phyloP scores from a whole-genome alignment of 148 eudicot species.

The Salicornia ramosissima region DNA sequence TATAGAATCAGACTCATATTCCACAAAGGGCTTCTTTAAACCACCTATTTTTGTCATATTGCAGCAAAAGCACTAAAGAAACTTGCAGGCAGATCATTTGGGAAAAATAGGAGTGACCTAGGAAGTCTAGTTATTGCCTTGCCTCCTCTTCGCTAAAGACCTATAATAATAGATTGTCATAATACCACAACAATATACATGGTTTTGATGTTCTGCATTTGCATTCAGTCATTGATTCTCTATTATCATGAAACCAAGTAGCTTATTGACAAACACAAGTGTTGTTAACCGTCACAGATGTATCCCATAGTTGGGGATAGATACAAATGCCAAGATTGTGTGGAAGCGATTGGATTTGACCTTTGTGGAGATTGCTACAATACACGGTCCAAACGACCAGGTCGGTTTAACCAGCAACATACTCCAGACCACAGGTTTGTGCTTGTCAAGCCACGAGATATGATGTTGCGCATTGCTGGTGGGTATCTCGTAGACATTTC shows the following conservation, averaged over 20 bases:
- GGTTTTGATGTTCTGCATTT: neutral
- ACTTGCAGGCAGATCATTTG: neutral
- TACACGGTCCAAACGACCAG: slow-evolving; percentile 59
- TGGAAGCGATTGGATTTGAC: slow-evolving; percentile 61
- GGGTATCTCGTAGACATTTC: slow-evolving; percentile 27
- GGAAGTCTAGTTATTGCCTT: neutral
- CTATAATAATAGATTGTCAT: too few species aligned
- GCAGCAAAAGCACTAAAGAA: neutral
- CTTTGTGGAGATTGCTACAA: slow-evolving; percentile 74
- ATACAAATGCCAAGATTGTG: slow-evolving; percentile 64
- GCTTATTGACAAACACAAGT: slow-evolving; percentile 5
- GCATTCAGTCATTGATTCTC: neutral
- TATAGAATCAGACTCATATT: neutral
- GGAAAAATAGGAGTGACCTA: neutral
- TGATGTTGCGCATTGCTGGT: slow-evolving; percentile 28
- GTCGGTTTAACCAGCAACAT: slow-evolving; percentile 81
- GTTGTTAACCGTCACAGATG: slow-evolving; percentile 39
- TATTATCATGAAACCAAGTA: neutral
- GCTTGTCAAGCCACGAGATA: slow-evolving; percentile 23
- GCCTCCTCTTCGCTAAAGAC: neutral
- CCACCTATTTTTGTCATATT: neutral
- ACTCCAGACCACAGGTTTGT: slow-evolving; percentile 57
- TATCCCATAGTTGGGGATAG: slow-evolving; percentile 70
- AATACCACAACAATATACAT: too few species aligned
- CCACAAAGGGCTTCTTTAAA: neutral